Evolutionary conservation across 805 yeast species (phyloP), one percentile per base, ranked within the genome.

Genomic region (Sporopachydermia quercuum): DNA sequence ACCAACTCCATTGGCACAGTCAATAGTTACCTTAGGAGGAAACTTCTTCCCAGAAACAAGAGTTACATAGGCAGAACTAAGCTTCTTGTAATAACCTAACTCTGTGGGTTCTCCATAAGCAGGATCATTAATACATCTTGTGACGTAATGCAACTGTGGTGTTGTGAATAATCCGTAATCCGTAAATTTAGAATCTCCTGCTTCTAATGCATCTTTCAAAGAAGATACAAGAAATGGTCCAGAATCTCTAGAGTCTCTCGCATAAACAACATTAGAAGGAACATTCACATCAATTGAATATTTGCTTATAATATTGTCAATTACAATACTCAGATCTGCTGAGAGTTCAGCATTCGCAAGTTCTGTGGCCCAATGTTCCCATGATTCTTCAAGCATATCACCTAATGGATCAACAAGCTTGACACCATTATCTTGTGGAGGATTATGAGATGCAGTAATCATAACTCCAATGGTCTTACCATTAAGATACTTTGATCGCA

Each of bases 1-100:
- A 14, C 98, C 98, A 34, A 91, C 83, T n/a, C 98, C 98, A 55
- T 91, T 91, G 4, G 98, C 98, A 34, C 86, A 77, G 60, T 91
- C 98, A 15, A 91, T 74, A 2, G 76, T 70, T 47, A 87, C 65
- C 17, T 60, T 53, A 30, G 74, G 61, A 35, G 45, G 18, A n/a
- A 45, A 50, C 38, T 57, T 45, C 14, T 56, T 47, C 40, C 59
- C 54, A 39, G 35, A 35, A 5, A 47, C 51, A 13, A 43, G 38
- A 35, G 54, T 43, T 18, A 81, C 66, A 55, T 74, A 72, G 0
- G 87, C 71, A 0, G 49, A 45, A 3, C 77, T 57, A 43, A 84
- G 59, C 55, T 83, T 81, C 15, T 59, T 48, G 53, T 74, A 79
- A 58, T 91, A 91, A 2, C 89, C 89, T 0, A 52, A 57, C 47